phyloP scores from a whole-genome alignment of 2,329 filamentous ascomycete genomes.

The Arthrinium puccinioides region DNA sequence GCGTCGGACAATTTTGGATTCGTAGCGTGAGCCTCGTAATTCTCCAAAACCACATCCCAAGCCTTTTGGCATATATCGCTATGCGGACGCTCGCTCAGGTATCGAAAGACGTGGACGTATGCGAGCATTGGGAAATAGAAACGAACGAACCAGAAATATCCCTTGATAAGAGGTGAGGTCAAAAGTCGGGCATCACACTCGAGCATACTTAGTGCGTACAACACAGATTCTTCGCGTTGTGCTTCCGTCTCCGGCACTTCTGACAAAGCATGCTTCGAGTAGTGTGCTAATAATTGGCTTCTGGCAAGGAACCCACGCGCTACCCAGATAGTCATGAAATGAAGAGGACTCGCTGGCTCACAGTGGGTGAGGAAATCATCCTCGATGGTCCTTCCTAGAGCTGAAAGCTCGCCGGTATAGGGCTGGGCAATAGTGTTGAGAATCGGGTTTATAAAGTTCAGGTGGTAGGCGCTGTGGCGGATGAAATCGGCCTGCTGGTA shows the following conservation, averaged over 20 bases:
- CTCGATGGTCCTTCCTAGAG: background rate
- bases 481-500: constrained; percentile 29
- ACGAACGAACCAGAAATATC: constrained; percentile 14
- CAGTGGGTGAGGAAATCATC: background rate
- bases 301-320: constrained; percentile 31
- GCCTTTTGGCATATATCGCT: background rate
- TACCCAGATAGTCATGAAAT: constrained; percentile 8
- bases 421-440: background rate
- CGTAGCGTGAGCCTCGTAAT: background rate
- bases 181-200: constrained; percentile 12
- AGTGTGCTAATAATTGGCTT: constrained; percentile 32
- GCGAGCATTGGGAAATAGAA: constrained; percentile 16
- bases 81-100: constrained; percentile 12
- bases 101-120: constrained; percentile 15
- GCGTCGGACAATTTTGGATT: background rate
- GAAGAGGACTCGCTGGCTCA: background rate
- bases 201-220: constrained; percentile 11
- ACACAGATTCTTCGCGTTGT: constrained; percentile 14
- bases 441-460: background rate
- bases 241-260: constrained; percentile 12
- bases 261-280: constrained; percentile 17
- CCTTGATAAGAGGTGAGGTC: constrained; percentile 7
- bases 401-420: background rate
- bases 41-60: background rate
- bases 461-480: background rate